Evolutionary conservation across 371 early-diverging fungal genomes (phyloP).

Genomic region (Actinomucor elegans): DNA sequence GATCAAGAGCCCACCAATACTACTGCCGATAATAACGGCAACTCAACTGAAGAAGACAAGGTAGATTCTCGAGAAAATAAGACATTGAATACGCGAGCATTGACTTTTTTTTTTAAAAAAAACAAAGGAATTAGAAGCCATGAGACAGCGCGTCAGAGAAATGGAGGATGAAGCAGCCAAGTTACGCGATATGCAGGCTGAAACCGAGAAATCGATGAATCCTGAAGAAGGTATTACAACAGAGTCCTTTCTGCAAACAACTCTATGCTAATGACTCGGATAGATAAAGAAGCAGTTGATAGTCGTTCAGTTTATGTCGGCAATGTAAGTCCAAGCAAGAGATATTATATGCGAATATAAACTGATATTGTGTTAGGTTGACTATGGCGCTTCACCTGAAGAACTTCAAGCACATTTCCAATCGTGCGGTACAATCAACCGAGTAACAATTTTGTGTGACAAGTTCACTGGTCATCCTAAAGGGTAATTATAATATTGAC

Average conservation of each 20-base stretch:
- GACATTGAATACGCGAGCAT: no score
- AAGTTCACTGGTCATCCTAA: conserved; percentile 96
- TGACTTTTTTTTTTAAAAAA: neutral
- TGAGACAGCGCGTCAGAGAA: conserved; percentile 86
- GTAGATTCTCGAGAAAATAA: conserved; percentile 9
- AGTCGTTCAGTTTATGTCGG: conserved; percentile 94
- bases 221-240: conserved; percentile 54
- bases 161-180: conserved; percentile 97
- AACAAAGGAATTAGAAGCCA: conserved; percentile 70
- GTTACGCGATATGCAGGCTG: conserved; percentile 88
- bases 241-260: neutral
- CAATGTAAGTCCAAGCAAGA: conserved; percentile 62
- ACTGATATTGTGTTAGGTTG: conserved; percentile 60
- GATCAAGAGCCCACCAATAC: neutral
- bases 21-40: neutral
- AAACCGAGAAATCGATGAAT: conserved; percentile 81
- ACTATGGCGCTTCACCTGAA: conserved; percentile 94
- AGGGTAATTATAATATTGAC: conserved; percentile 55
- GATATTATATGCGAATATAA: neutral
- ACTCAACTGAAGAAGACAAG: conserved; percentile 36
- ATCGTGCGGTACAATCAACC: conserved; percentile 95
- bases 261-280: neutral
- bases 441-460: conserved; percentile 94
- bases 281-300: conserved; percentile 86
- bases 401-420: conserved; percentile 96